Conservation (phyloP, 768 basidiomycete genomes). For the Lepiota venenata region DNA sequence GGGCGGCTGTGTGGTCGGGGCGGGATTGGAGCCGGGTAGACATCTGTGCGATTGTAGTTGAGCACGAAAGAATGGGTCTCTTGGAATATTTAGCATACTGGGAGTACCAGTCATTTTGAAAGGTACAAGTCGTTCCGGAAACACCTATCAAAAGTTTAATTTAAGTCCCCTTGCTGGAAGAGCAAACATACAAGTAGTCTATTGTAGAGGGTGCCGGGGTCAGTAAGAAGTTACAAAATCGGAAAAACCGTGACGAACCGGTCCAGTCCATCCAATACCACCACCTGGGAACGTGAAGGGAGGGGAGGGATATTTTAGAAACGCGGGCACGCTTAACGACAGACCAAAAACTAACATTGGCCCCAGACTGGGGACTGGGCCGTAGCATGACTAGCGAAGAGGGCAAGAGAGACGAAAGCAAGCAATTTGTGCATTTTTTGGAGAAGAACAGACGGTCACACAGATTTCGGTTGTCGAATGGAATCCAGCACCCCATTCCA, state of each 20-base stretch:
- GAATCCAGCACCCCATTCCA: background rate
- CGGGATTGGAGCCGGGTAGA: conserved; percentile 16
- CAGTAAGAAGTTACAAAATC: background rate
- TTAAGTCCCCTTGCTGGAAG: background rate
- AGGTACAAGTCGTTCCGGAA: conserved; percentile 28
- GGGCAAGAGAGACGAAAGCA: conserved; percentile 20
- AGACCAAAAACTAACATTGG: conserved; percentile 27
- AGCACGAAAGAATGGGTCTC: background rate
- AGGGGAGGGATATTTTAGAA: background rate
- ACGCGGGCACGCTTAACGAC: background rate
- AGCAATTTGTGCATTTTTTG: conserved; percentile 23
- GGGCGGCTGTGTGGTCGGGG: background rate
- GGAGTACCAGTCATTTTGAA: conserved; percentile 25
- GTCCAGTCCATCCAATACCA: conserved; percentile 29
- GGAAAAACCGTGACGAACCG: conserved; percentile 18
- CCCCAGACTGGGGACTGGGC: conserved; percentile 30
- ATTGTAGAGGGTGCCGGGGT: background rate
- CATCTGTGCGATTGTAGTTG: conserved; percentile 8
- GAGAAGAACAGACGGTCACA: background rate
- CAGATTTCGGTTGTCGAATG: background rate
- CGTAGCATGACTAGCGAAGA: conserved; percentile 15
- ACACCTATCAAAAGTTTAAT: conserved; percentile 20
- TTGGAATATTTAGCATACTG: conserved; percentile 16
- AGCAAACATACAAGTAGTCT: conserved; percentile 22
- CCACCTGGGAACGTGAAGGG: conserved; percentile 17